These are phyloP conservation scores for Lactarius indigo DNA, from an alignment of 768 basidiomycete genomes.

Conservation along the genomic window DNA sequence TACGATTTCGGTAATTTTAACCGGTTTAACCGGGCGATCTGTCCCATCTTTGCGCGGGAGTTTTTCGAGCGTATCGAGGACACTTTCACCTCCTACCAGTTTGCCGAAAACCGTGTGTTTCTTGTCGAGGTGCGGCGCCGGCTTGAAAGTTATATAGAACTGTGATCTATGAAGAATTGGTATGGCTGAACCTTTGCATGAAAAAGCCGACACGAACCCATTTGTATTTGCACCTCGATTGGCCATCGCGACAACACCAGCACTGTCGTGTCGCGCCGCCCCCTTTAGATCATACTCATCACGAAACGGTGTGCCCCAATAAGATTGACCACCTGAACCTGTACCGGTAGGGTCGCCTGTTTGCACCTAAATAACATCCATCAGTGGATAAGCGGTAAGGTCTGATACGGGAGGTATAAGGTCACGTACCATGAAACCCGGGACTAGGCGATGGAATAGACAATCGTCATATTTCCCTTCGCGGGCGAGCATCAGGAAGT, in stretches of 20 bases:
- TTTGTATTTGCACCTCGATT: slow-evolving; percentile 93
- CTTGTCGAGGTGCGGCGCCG: slow-evolving; percentile 81
- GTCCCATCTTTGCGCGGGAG: slow-evolving; percentile 79
- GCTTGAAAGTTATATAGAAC: slow-evolving; percentile 88
- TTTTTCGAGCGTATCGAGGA: slow-evolving; percentile 79
- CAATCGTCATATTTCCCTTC: slow-evolving; percentile 88
- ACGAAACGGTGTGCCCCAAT: slow-evolving; percentile 94
- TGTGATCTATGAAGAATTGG: slow-evolving; percentile 58
- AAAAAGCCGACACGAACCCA: slow-evolving; percentile 44
- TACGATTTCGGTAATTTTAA: slow-evolving; percentile 80
- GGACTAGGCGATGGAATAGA: slow-evolving; percentile 89
- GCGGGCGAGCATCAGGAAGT: slow-evolving; percentile 91
- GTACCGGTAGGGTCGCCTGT: slow-evolving; percentile 97
- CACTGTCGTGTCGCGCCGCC: slow-evolving; percentile 80
- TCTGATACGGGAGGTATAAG: slow-evolving; percentile 1
- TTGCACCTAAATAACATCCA: slow-evolving; percentile 63
- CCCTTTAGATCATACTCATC: slow-evolving; percentile 90
- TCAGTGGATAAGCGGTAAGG: slow-evolving; percentile 15
- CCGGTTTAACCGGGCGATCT: slow-evolving; percentile 80
- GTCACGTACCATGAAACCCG: slow-evolving; percentile 83
- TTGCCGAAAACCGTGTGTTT: slow-evolving; percentile 98
- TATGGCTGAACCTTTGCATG: slow-evolving; percentile 6
- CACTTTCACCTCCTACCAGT: slow-evolving; percentile 92
- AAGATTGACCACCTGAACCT: slow-evolving; percentile 86
- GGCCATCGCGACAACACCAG: slow-evolving; percentile 92